Evolutionary conservation across 805 yeast species (phyloP).

Genomic region (Cephaloascus albidus): DNA sequence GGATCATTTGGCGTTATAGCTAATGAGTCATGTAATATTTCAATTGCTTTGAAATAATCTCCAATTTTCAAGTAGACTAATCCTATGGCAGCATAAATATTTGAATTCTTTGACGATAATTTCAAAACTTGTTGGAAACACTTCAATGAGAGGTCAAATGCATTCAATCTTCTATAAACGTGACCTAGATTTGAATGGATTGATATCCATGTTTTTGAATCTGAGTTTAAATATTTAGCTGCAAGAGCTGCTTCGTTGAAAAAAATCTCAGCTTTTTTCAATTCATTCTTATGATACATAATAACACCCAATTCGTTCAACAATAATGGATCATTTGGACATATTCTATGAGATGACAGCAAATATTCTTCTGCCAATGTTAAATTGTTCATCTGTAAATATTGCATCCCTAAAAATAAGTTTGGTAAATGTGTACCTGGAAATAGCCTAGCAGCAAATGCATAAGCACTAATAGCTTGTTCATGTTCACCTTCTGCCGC

Average conservation of each 20-base stretch:
- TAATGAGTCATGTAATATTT: conserved; percentile 70
- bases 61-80: conserved; percentile 68
- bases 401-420: conserved; percentile 92
- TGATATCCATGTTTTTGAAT: conserved; percentile 76
- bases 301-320: conserved; percentile 91
- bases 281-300: conserved; percentile 67
- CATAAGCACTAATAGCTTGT: conserved; percentile 94
- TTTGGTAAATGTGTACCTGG: conserved; percentile 88
- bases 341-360: conserved; percentile 61
- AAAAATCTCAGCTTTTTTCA: conserved; percentile 58
- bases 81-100: conserved; percentile 77
- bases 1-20: conserved; percentile 75
- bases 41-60: conserved; percentile 57
- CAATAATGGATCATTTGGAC: conserved; percentile 79
- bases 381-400: conserved; percentile 76
- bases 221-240: conserved; percentile 61
- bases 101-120: conserved; percentile 61
- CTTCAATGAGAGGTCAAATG: conserved; percentile 55
- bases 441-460: conserved; percentile 87
- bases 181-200: conserved; percentile 85
- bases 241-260: conserved; percentile 65
- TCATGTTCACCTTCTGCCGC: conserved; percentile 99
- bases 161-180: conserved; percentile 63
- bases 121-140: conserved; percentile 72
- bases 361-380: conserved; percentile 83